Conservation (phyloP, 306 rosid genomes). For the Cicer pinnatifidum region DNA sequence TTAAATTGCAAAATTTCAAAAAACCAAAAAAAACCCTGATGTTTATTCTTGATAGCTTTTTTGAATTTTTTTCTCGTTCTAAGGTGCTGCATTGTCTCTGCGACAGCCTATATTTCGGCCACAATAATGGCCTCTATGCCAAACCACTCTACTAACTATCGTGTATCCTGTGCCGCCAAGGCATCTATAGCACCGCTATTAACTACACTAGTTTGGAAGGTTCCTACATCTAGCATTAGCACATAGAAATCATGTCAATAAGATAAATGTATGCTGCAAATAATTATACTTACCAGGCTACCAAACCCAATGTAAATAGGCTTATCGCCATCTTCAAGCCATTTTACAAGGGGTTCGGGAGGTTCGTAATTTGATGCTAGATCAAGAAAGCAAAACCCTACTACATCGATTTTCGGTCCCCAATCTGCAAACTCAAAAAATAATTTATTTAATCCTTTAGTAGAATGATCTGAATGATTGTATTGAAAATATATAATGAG, state of each 20-base stretch:
- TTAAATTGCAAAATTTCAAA: not conserved
- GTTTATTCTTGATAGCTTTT: not conserved
- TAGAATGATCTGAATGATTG: slow-evolving; percentile 3
- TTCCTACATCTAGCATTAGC: slow-evolving; percentile 19
- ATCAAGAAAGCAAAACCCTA: slow-evolving; percentile 99
- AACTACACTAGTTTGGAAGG: not conserved
- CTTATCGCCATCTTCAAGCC: slow-evolving; percentile 88
- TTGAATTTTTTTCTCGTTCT: not conserved
- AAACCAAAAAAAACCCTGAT: slow-evolving; percentile 2
- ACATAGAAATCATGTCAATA: slow-evolving; percentile 29
- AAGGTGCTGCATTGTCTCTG: not conserved
- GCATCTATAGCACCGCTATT: not conserved
- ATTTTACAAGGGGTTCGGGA: slow-evolving; percentile 74
- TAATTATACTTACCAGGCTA: slow-evolving; percentile 74
- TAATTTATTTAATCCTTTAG: slow-evolving; percentile 19
- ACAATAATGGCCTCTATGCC: not conserved
- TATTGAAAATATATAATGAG: not conserved
- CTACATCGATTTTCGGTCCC: slow-evolving; percentile 96
- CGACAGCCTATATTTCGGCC: too few relatives aligned
- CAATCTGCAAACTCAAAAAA: slow-evolving; percentile 75
- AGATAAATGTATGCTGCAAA: slow-evolving; percentile 23
- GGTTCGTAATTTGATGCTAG: slow-evolving; percentile 96
- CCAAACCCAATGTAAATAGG: slow-evolving; percentile 97
- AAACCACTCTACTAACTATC: not conserved
- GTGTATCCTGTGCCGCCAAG: not conserved